Evolutionary conservation across 2,329 filamentous ascomycete species (phyloP).

Genomic region (Penicillium occitanis): DNA sequence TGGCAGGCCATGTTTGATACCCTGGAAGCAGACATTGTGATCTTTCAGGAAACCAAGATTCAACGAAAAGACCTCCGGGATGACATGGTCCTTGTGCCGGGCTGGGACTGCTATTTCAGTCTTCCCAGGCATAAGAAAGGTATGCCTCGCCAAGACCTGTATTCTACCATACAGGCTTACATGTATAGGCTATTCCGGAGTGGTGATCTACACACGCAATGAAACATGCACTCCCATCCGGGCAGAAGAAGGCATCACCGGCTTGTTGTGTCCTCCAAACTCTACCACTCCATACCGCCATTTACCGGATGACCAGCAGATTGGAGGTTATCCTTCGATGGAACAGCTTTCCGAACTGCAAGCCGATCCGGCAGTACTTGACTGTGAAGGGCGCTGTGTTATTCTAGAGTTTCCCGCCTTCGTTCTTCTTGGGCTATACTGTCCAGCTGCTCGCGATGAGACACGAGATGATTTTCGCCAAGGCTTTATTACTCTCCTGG

Average conservation of each 20-base stretch:
- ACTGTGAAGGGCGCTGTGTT: conserved; percentile 89
- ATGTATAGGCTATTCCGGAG: conserved; percentile 80
- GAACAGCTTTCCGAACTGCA: conserved; percentile 62
- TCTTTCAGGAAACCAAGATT: conserved; percentile 96
- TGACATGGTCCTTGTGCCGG: conserved; percentile 92
- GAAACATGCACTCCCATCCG: conserved; percentile 79
- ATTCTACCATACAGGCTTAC: conserved; percentile 18
- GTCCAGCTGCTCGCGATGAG: conserved; percentile 84
- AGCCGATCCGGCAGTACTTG: conserved; percentile 70
- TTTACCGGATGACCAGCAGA: conserved; percentile 69
- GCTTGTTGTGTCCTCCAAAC: conserved; percentile 71
- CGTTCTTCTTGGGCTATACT: conserved; percentile 88
- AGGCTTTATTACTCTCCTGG: conserved; percentile 75
- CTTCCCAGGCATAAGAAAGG: conserved; percentile 92
- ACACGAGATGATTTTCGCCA: conserved; percentile 78
- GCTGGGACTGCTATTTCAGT: conserved; percentile 97
- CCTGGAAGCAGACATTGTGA: conserved; percentile 85
- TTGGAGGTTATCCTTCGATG: conserved; percentile 80
- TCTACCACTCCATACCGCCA: conserved; percentile 71
- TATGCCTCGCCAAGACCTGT: conserved; percentile 34
- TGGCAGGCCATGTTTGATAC: conserved; percentile 88
- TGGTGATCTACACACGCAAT: conserved; percentile 92
- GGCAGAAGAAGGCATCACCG: conserved; percentile 91
- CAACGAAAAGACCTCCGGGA: conserved; percentile 87
- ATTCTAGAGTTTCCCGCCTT: conserved; percentile 93